Evolutionary conservation across 140 eudicot species (phyloP), one percentile per base, ranked within the genome.

Genomic region (Cichorium intybus): DNA sequence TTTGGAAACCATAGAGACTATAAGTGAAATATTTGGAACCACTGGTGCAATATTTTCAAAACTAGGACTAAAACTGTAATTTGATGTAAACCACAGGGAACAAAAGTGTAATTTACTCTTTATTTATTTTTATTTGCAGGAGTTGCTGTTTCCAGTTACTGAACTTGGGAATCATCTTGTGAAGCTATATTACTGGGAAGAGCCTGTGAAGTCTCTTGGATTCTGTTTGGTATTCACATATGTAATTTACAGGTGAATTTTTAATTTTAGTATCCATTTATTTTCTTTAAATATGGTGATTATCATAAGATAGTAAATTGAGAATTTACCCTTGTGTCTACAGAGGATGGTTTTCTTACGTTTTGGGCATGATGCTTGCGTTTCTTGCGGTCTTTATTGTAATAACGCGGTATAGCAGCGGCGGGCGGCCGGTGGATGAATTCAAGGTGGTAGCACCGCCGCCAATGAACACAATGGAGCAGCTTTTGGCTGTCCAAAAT

Each of bases 301-400:
- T 1, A 35, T 10, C 46, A 27, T 27, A 27, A 27, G 31, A 27
- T 0, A 27, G 31, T 6, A 27, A 27, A 27, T 27, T 5, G 31
- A 27, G 4, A n/a, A n/a, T 31, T 31, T 31, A 31, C 35, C 35
- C 35, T 31, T 31, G 7, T 31, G 35, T 31, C 35, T 31, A 31
- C 85, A 92, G 98, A 60, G 98, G 91, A 73, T 92, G 98, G 96
- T 68, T 83, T 24, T 66, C 82, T 56, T 88, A 92, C 63, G 71
- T 77, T 9, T 60, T 83, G 34, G 89, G 89, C 12, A 53, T 79
- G 56, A 53, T 85, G 43, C 77, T 85, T 65, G 45, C 68, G 26
- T 69, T 70, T 52, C 14, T 68, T 56, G 87, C 88, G 10, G 48
- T 85, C 46, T 80, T 80, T 54, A 72, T 85, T 73, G 35, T 90